Evolutionary conservation across 2,329 filamentous ascomycete genomes (phyloP).

Genomic region (Chalaropsis thielavioides): DNA sequence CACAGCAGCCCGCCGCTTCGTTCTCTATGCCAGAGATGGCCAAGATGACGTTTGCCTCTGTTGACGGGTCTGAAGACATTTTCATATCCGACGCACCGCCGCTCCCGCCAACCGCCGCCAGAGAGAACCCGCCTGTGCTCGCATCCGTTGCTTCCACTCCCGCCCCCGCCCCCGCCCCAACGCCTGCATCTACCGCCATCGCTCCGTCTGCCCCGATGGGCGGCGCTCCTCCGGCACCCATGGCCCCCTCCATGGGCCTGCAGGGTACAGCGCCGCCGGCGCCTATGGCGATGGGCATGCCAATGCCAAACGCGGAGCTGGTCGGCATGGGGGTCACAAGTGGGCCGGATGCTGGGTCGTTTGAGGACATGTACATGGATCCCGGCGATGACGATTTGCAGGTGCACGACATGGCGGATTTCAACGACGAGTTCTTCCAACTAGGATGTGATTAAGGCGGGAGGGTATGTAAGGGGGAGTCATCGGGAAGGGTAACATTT

Average conservation of each 20-base stretch:
- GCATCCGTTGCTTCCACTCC: constrained; percentile 14
- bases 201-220: constrained; percentile 18
- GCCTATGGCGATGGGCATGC: neutral
- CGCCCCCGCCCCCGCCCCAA: constrained; percentile 13
- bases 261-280: constrained; percentile 2
- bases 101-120: constrained; percentile 9
- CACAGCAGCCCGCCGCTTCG: neutral
- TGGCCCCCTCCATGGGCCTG: neutral
- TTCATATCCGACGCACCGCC: constrained; percentile 9
- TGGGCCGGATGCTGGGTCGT: constrained; percentile 1
- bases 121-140: no score
- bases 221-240: constrained; percentile 17
- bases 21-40: neutral
- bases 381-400: constrained; percentile 10
- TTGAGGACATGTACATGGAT: constrained; percentile 15
- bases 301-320: neutral
- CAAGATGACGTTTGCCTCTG: constrained; percentile 13
- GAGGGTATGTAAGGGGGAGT: no score
- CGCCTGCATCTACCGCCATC: constrained; percentile 20
- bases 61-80: constrained; percentile 11
- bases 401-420: constrained; percentile 15
- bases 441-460: neutral
- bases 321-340: neutral
- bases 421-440: constrained; percentile 14
- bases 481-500: no score